A percentile compares a stretch with the other conserved stretches of the same genome.
Evolutionary conservation across 257 asterid genomes (phyloP).

Genomic region (Nicotiana noctiflora): DNA sequence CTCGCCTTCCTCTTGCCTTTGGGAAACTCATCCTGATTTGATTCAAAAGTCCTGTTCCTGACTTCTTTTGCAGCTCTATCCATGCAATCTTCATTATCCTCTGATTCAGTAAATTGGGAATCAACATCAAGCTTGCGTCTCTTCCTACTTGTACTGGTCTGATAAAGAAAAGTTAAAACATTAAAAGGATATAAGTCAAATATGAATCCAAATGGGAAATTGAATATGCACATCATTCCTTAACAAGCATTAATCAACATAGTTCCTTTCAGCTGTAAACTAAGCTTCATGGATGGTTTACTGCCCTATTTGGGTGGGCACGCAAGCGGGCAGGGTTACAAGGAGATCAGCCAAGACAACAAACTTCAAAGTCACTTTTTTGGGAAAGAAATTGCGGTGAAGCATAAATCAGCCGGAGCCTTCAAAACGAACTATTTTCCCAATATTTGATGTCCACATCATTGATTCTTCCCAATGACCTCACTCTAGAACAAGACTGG

Average conservation of each 20-base stretch:
- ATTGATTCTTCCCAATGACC: background rate
- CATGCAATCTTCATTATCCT: slow-evolving; percentile 52
- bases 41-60: slow-evolving; percentile 48
- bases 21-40: slow-evolving; percentile 78
- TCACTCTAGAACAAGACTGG: background rate
- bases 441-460: background rate
- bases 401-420: background rate
- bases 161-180: slow-evolving; percentile 18
- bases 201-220: background rate
- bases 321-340: background rate
- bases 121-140: slow-evolving; percentile 66
- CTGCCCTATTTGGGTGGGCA: background rate
- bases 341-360: background rate
- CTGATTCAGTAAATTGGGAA: slow-evolving; percentile 53
- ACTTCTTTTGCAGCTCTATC: slow-evolving; percentile 30
- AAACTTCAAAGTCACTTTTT: background rate
- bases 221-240: background rate
- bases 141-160: slow-evolving; percentile 73
- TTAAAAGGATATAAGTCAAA: background rate
- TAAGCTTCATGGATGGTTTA: background rate
- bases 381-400: background rate
- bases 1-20: slow-evolving; percentile 84
- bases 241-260: background rate
- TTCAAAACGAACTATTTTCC: background rate
- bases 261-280: background rate